Percentiles rank a stretch among this genome's conserved stretches.
Evolutionary conservation across 108 stramenopile species (phyloP).

Genomic region (Phaeodactylum tricornutum): DNA sequence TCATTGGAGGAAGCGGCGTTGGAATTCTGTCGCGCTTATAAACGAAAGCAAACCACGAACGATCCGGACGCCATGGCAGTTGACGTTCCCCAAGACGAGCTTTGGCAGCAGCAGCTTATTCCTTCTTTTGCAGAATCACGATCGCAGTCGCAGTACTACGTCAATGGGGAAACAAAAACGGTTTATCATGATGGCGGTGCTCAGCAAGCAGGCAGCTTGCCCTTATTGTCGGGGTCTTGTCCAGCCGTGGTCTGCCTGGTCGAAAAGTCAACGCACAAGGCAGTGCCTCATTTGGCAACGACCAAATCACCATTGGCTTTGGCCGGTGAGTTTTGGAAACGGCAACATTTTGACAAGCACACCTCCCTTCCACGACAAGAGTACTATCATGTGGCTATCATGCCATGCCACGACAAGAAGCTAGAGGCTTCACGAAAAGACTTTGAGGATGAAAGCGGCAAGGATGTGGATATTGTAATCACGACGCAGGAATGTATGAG

Average conservation of each 20-base stretch:
- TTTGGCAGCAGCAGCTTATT: neutral
- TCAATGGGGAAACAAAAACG: slow-evolving; percentile 10
- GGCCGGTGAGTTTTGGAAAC: slow-evolving; percentile 32
- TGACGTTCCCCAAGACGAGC: slow-evolving; percentile 9
- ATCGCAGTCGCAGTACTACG: neutral
- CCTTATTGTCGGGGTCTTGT: slow-evolving; percentile 87
- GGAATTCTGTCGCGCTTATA: slow-evolving; percentile 64
- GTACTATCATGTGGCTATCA: slow-evolving; percentile 67
- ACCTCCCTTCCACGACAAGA: no score
- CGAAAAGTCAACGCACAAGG: slow-evolving; percentile 84
- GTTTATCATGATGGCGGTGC: slow-evolving; percentile 19
- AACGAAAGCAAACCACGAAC: slow-evolving; percentile 5
- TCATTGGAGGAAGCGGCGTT: slow-evolving; percentile 63
- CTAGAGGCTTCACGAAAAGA: slow-evolving; percentile 93
- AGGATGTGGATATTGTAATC: slow-evolving; percentile 92
- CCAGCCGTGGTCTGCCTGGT: slow-evolving; percentile 97
- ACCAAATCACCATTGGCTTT: slow-evolving; percentile 75
- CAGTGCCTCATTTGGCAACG: slow-evolving; percentile 76
- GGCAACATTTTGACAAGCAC: slow-evolving; percentile 5
- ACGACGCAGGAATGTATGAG: slow-evolving; percentile 83
- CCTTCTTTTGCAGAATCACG: slow-evolving; percentile 6
- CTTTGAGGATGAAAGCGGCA: slow-evolving; percentile 27
- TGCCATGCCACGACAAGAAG: slow-evolving; percentile 99
- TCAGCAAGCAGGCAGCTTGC: slow-evolving; percentile 19
- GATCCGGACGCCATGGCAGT: slow-evolving; percentile 13